A percentile compares a stretch with the other conserved stretches of the same genome.
Evolutionary conservation across 805 yeast genomes (phyloP).

Genomic region (Wickerhamiella lipophila): DNA sequence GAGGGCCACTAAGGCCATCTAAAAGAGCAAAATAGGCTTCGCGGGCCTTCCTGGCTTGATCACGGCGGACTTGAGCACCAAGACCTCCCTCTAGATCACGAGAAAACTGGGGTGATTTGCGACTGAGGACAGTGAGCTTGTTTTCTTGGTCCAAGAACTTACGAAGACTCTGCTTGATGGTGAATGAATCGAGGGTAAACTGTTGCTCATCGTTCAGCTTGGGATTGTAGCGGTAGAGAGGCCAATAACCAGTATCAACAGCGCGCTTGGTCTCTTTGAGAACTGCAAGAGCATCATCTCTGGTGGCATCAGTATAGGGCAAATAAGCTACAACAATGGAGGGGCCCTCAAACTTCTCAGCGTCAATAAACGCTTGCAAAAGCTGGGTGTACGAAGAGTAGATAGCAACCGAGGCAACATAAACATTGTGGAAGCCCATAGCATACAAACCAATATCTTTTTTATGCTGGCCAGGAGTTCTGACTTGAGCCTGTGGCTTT

Average conservation of each 20-base stretch:
- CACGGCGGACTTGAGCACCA: slow-evolving; percentile 45
- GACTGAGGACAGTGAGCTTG: slow-evolving; percentile 62
- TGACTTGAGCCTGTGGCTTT: slow-evolving; percentile 43
- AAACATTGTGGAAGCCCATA: slow-evolving; percentile 79
- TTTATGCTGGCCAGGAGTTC: slow-evolving; percentile 39
- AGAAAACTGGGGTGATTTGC: slow-evolving; percentile 59
- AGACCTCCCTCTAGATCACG: slow-evolving; percentile 54
- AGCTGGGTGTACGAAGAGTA: slow-evolving; percentile 91
- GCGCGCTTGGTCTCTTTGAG: slow-evolving; percentile 79
- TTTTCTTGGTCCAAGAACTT: slow-evolving; percentile 83
- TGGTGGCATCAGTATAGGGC: slow-evolving; percentile 52
- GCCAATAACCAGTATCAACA: slow-evolving; percentile 94
- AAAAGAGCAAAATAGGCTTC: slow-evolving; percentile 64
- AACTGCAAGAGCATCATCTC: slow-evolving; percentile 52
- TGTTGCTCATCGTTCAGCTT: slow-evolving; percentile 36
- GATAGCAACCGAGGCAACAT: slow-evolving; percentile 89
- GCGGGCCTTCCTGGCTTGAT: slow-evolving; percentile 56
- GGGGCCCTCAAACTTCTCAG: slow-evolving; percentile 81
- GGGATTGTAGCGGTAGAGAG: slow-evolving; percentile 80
- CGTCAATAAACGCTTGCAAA: slow-evolving; percentile 77
- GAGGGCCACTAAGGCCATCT: slow-evolving; percentile 87
- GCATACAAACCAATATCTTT: slow-evolving; percentile 91
- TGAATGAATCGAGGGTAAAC: slow-evolving; percentile 76
- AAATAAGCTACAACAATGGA: slow-evolving; percentile 81
- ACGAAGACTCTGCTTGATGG: slow-evolving; percentile 60